Conservation (phyloP, 75 land plant species). For the Pinus tabuliformis region DNA sequence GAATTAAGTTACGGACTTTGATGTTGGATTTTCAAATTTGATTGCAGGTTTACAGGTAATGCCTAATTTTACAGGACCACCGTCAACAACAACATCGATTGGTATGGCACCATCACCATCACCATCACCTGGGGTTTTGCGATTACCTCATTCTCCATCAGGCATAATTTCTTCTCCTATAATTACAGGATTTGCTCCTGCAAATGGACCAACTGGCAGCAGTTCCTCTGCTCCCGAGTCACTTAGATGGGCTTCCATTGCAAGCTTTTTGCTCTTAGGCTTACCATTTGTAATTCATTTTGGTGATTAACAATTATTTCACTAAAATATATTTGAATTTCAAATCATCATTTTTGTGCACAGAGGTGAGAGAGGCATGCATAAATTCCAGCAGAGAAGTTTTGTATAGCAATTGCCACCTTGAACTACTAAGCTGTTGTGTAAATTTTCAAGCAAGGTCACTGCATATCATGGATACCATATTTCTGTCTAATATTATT, state of each 20-base stretch:
- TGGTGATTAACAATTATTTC: background rate
- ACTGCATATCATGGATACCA: background rate
- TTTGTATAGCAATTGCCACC: constrained; percentile 4
- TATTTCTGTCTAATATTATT: background rate
- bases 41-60: constrained; percentile 11
- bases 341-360: background rate
- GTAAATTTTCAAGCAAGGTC: constrained; percentile 1
- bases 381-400: background rate
- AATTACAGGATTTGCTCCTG: background rate
- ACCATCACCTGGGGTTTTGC: constrained; percentile 17
- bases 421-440: constrained; percentile 1
- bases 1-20: background rate
- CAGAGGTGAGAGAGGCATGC: background rate
- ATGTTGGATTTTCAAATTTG: background rate
- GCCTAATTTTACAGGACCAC: constrained; percentile 12
- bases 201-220: background rate
- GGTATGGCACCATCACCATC: background rate
- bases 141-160: constrained; percentile 8
- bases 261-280: background rate
- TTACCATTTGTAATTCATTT: background rate
- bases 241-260: background rate
- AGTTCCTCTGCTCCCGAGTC: background rate
- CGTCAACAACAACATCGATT: constrained; percentile 3
- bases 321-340: background rate
- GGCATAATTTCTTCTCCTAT: background rate